These are phyloP conservation scores for Juncus effusus DNA, from an alignment of 176 grass and related monocot species.

Conservation along the genomic window DNA sequence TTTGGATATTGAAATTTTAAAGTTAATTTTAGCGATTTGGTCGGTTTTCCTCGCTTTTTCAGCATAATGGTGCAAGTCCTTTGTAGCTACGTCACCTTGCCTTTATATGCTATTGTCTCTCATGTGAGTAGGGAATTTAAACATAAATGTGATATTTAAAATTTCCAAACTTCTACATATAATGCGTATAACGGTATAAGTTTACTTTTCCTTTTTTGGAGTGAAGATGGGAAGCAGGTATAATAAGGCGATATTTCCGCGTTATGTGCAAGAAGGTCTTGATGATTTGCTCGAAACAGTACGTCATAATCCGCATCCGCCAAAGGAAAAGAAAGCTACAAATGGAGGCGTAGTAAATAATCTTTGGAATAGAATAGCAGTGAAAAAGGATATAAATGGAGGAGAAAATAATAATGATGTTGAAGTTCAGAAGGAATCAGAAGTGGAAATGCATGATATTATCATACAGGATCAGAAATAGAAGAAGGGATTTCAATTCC, in stretches of 20 bases:
- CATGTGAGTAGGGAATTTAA: constrained; percentile 46
- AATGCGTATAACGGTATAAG: neutral
- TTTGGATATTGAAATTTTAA: neutral
- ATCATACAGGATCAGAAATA: neutral
- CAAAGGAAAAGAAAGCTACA: neutral
- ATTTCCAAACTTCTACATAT: neutral
- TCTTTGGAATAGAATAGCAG: neutral
- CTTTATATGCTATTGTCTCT: constrained; percentile 75
- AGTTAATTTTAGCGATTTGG: neutral
- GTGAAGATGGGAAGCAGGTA: constrained; percentile 74
- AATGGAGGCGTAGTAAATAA: neutral
- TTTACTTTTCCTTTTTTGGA: neutral
- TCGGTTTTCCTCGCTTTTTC: neutral
- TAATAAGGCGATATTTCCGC: constrained; percentile 71
- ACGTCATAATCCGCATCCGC: constrained; percentile 6
- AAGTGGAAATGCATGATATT: constrained; percentile 16
- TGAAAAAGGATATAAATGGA: constrained; percentile 6
- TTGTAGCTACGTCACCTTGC: constrained; percentile 69
- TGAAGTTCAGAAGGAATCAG: neutral
- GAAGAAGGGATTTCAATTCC: neutral
- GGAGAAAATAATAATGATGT: neutral
- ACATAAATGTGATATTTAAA: neutral
- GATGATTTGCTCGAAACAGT: constrained; percentile 37
- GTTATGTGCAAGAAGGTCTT: constrained; percentile 44
- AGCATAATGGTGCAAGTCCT: constrained; percentile 58